Evolutionary conservation across 73 alveolate genomes (phyloP).

Genomic region (Blepharisma japonicum): DNA sequence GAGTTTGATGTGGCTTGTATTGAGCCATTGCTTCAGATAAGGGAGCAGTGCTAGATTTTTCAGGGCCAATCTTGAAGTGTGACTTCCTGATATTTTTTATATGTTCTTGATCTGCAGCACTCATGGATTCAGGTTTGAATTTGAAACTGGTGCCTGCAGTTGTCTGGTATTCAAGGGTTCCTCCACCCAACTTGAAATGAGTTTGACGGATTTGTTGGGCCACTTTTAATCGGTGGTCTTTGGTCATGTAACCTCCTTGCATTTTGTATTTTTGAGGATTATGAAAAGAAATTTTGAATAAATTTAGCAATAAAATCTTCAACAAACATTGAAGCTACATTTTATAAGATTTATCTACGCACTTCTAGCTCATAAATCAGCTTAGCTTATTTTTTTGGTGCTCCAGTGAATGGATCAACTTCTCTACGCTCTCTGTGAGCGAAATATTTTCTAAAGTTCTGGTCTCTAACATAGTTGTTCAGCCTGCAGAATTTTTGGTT

Average conservation of each 20-base stretch:
- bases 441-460: conserved; percentile 31
- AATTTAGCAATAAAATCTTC: too few species aligned
- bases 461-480: conserved; percentile 25
- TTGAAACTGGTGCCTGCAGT: conserved; percentile 2
- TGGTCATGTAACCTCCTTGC: conserved; percentile 11
- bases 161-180: neutral
- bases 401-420: conserved; percentile 32
- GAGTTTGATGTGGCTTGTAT: too few species aligned
- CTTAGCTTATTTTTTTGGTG: neutral
- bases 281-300: too few species aligned
- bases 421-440: conserved; percentile 35
- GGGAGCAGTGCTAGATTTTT: neutral
- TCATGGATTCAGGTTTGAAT: neutral
- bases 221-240: conserved; percentile 4
- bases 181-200: conserved; percentile 27
- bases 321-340: too few species aligned
- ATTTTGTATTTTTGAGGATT: neutral
- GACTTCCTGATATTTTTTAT: conserved; percentile 7
- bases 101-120: neutral
- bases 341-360: too few species aligned
- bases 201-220: conserved; percentile 12
- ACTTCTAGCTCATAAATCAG: too few species aligned
- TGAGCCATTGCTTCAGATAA: too few species aligned
- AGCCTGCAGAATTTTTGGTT: neutral
- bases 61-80: neutral